Evolutionary conservation across 1,284 basidiomycete species (phyloP).

Genomic region (Cronartium quercuum): DNA sequence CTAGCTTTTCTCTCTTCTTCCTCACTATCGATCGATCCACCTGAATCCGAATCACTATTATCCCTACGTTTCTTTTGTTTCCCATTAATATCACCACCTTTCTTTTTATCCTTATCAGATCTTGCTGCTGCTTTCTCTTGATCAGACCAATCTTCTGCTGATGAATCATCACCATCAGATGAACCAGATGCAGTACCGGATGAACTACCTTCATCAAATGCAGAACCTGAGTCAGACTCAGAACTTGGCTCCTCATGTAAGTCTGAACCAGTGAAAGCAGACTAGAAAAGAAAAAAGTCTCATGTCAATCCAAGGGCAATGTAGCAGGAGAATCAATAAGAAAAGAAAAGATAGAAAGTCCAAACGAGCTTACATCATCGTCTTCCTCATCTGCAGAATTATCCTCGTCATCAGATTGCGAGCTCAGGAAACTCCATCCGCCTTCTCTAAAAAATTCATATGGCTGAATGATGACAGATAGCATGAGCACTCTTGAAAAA

Average conservation of each 20-base stretch:
- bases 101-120: slow-evolving; percentile 20
- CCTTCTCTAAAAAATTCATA: slow-evolving; percentile 93
- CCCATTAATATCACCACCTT: slow-evolving; percentile 4
- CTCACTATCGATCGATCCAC: slow-evolving; percentile 34
- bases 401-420: slow-evolving; percentile 26
- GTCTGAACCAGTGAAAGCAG: slow-evolving; percentile 29
- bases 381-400: slow-evolving; percentile 16
- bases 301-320: background rate
- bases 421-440: slow-evolving; percentile 80
- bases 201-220: slow-evolving; percentile 42
- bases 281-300: slow-evolving; percentile 1
- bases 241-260: slow-evolving; percentile 4
- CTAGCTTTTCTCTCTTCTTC: slow-evolving; percentile 28
- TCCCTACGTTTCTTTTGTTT: slow-evolving; percentile 17
- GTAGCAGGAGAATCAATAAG: background rate
- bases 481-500: too few relatives aligned
- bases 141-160: slow-evolving; percentile 34
- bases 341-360: too few relatives aligned
- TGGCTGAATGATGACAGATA: slow-evolving; percentile 53
- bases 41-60: slow-evolving; percentile 8
- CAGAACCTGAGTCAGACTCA: slow-evolving; percentile 18
- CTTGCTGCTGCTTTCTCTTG: slow-evolving; percentile 31
- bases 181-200: slow-evolving; percentile 15
- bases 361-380: slow-evolving; percentile 12
- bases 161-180: slow-evolving; percentile 1